These are phyloP conservation scores for Vaccinium vitisidaea DNA, from an alignment of 148 eudicot genomes.

Conservation along the genomic window DNA sequence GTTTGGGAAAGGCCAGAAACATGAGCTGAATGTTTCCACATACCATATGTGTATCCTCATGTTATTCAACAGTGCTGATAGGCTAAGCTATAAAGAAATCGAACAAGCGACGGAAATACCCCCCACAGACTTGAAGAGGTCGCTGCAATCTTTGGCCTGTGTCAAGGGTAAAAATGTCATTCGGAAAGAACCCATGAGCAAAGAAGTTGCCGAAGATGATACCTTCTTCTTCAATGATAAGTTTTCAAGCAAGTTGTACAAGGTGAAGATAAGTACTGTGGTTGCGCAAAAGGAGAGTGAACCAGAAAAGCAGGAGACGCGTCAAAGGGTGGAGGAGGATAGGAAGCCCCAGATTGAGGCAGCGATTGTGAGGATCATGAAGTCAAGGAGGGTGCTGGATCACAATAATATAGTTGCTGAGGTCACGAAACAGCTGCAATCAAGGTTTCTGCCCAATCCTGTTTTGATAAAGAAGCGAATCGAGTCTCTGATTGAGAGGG, in stretches of 20 bases:
- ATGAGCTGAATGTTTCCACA: constrained; percentile 70
- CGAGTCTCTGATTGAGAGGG: constrained; percentile 69
- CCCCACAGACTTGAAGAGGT: constrained; percentile 55
- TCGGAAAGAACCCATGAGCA: constrained; percentile 79
- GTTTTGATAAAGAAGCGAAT: constrained; percentile 70
- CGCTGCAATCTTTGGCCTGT: constrained; percentile 62
- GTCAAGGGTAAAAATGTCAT: constrained; percentile 74
- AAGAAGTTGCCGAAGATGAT: constrained; percentile 59
- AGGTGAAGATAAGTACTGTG: constrained; percentile 77
- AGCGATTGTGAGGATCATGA: constrained; percentile 72
- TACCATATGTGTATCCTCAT: constrained; percentile 76
- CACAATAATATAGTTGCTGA: constrained; percentile 66
- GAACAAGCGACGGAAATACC: constrained; percentile 71
- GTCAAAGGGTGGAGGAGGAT: constrained; percentile 73
- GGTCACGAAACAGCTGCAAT: constrained; percentile 75
- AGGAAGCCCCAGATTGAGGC: constrained; percentile 83
- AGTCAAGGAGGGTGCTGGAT: constrained; percentile 57
- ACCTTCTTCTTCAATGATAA: constrained; percentile 57
- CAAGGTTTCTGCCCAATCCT: constrained; percentile 62
- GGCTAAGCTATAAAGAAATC: constrained; percentile 57
- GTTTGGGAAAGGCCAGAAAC: constrained; percentile 65
- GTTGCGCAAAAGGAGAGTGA: constrained; percentile 74
- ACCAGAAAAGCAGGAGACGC: constrained; percentile 70
- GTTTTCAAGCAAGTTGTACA: constrained; percentile 62
- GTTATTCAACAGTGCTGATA: constrained; percentile 63